Evolutionary conservation across 345 rosid species (phyloP), one percentile per base, ranked within the genome.

Genomic region (Jatropha curcas): DNA sequence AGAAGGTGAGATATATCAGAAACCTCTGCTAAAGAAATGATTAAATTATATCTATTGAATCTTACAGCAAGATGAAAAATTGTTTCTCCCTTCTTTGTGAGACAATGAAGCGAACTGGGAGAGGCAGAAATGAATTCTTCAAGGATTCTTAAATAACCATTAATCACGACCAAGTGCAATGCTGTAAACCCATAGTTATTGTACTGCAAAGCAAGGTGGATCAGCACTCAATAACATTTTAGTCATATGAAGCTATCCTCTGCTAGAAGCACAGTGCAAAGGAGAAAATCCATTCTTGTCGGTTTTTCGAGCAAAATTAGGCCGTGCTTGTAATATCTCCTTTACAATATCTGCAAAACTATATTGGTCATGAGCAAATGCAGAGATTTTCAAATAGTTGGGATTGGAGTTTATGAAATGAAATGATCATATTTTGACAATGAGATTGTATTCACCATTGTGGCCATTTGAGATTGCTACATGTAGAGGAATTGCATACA

Each of bases 11-110:
- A 35, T 46, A 30, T 7, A 46, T 37, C n/a, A 43, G 63, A 52
- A 60, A 33, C 20, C 27, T 37, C 2, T 37, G 64, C 60, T 41
- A 74, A 20, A 11, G 27, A 37, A 22, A n/a, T 4, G 33, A 74
- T 64, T 7, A 37, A 68, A 2, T 43, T 12, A 64, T 24, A 66
- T 8, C 58, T 51, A 4, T 67, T 56, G 34, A 50, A 74, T 31
- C 70, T 66, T 25, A 41, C 76, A 11, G 79, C 66, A 41, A 79
- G 78, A 74, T 79, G 82, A 65, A 78, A 69, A 9, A 74, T 71
- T 1, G 77, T 78, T 30, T 78, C 74, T 39, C 73, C 52, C 16
- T 73, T 55, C 7, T 33, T 19, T 28, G 81, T 73, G 39, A 45
- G 77, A 62, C 39, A 73, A 1, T 14, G 24, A 56, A 55, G 62